Evolutionary conservation across 352 stramenopile species (phyloP), one percentile per base, ranked within the genome.

Genomic region (Pelagophyceae sp.): DNA sequence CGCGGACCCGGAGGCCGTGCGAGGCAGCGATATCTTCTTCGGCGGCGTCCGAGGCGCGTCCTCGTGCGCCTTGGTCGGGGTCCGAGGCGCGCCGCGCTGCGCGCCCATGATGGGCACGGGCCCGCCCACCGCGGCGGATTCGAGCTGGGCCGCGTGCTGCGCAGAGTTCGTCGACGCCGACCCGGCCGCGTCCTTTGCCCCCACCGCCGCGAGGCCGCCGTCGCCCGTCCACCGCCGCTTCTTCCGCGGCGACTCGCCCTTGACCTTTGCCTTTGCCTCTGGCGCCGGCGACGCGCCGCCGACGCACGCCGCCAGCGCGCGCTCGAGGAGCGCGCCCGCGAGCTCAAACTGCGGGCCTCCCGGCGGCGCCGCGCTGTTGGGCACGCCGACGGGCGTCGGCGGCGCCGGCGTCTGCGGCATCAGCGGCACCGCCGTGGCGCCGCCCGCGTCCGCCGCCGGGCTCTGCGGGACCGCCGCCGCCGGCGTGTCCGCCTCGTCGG

Each of bases 11-110:
- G n/a, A 27, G 11, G 60, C 25, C 11, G 25, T 67, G 11, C 11
- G 3, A 1, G 61, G 61, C n/a, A 71, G 33, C n/a, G 61, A 71
- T 20, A 74, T 58, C 67, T 74, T 74, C 38, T 74, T 74, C 35
- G 67, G 38, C 45, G 45, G 45, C 45, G 45, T 54, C 45, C 45
- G 45, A 11, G 45, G 45, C 45, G 45, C 45, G 45, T 54, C 45
- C 11, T 54, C 45, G 45, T 54, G 11, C 11, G 11, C 45, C 11
- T 54, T 54, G 45, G 11, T 54, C 58, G 15, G 15, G 58, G 29
- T 27, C 11, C 23, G 45, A 54, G 45, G 11, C 11, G 45, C 45
- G 45, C 45, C 11, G 23, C 45, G 45, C 45, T 11, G 45, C 45
- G 45, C 45, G 45, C 11, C 45, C 11, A 54, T 23, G 45, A 54